phyloP scores from a whole-genome alignment of 805 yeast species.

The Zygosaccharomyces kombuchaensis region DNA sequence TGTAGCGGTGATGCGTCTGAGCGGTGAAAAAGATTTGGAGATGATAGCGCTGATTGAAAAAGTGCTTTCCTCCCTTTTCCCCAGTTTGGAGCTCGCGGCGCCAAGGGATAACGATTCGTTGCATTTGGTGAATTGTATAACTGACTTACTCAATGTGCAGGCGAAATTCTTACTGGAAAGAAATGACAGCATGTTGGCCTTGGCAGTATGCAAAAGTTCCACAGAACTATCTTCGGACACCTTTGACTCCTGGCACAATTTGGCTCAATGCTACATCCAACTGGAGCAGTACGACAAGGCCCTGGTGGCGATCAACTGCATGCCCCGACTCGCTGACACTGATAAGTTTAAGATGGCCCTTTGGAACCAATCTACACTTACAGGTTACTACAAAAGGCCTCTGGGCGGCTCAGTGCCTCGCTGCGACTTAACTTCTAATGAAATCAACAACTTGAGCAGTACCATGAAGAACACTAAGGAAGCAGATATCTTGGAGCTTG shows the following conservation, averaged over 20 bases:
- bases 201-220: slow-evolving; percentile 24
- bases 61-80: slow-evolving; percentile 20
- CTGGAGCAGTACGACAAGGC: slow-evolving; percentile 25
- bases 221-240: slow-evolving; percentile 31
- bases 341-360: slow-evolving; percentile 24
- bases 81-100: slow-evolving; percentile 14
- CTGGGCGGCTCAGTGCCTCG: slow-evolving; percentile 17
- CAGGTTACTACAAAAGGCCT: slow-evolving; percentile 28
- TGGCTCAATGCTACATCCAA: slow-evolving; percentile 29
- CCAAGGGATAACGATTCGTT: slow-evolving; percentile 21
- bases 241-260: slow-evolving; percentile 30
- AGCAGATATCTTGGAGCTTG: slow-evolving; percentile 20
- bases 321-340: slow-evolving; percentile 27
- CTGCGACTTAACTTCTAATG: slow-evolving; percentile 22
- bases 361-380: slow-evolving; percentile 13
- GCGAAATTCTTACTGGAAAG: slow-evolving; percentile 24
- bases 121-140: slow-evolving; percentile 24
- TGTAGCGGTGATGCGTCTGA: slow-evolving; percentile 23
- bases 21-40: slow-evolving; percentile 23
- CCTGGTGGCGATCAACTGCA: slow-evolving; percentile 30
- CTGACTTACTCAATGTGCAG: slow-evolving; percentile 29
- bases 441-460: slow-evolving; percentile 22
- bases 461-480: slow-evolving; percentile 27
- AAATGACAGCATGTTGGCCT: slow-evolving; percentile 27
- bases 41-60: slow-evolving; percentile 21